Percentiles rank a stretch among this genome's conserved stretches.
Evolutionary conservation across 1,284 basidiomycete species (phyloP).

Genomic region (Sporisorium sorghi): DNA sequence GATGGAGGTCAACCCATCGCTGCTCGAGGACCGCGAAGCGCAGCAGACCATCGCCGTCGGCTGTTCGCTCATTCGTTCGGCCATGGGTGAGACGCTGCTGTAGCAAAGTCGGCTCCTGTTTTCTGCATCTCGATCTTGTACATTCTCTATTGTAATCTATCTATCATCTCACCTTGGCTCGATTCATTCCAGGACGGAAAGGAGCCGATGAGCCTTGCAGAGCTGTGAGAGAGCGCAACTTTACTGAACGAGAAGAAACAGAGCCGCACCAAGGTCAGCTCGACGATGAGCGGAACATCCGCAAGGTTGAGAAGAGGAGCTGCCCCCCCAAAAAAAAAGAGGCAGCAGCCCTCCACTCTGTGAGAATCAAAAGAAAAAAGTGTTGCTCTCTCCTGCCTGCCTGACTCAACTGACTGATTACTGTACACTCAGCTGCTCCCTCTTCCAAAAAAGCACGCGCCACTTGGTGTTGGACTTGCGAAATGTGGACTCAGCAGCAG

Average conservation of each 20-base stretch:
- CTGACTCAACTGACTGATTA: not conserved
- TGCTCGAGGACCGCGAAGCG: conserved; percentile 77
- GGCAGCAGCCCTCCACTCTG: conserved; percentile 1
- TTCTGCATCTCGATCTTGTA: conserved; percentile 9
- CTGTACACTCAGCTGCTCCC: not conserved
- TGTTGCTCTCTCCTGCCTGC: conserved; percentile 15
- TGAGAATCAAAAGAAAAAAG: conserved; percentile 3
- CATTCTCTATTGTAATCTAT: conserved; percentile 38
- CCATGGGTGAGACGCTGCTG: conserved; percentile 75
- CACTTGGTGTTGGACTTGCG: conserved; percentile 9
- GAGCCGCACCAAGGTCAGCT: no score
- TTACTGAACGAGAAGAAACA: no score
- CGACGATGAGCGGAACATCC: conserved; percentile 8
- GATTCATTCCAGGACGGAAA: no score
- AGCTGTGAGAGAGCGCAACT: no score
- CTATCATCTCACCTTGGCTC: no score
- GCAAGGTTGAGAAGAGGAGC: not conserved
- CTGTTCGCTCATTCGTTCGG: conserved; percentile 88
- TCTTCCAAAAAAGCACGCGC: not conserved
- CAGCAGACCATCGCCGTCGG: conserved; percentile 92
- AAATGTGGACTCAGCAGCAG: not conserved
- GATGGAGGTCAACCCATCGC: conserved; percentile 95
- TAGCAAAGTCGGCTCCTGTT: not conserved
- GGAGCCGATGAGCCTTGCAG: no score
- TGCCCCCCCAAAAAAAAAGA: not conserved